phyloP scores from a whole-genome alignment of 148 eudicot genomes.

The Rhododendron henanense region DNA sequence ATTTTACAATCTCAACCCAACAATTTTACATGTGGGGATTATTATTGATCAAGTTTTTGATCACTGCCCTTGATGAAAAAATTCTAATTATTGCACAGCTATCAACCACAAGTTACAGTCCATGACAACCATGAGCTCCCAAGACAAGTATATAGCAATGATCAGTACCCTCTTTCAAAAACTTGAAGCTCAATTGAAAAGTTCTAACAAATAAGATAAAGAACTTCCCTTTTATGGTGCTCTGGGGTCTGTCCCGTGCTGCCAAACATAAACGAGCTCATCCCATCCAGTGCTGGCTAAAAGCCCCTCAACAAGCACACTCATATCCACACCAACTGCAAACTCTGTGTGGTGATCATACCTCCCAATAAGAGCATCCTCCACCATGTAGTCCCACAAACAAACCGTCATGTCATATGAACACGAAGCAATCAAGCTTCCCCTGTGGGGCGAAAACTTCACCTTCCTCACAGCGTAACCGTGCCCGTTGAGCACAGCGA shows the following conservation, averaged over 20 bases:
- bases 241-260: slow-evolving; percentile 86
- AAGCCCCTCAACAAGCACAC: slow-evolving; percentile 93
- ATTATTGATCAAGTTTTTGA: slow-evolving; percentile 4
- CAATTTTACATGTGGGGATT: not conserved
- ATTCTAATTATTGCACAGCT: slow-evolving; percentile 1
- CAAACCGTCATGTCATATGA: slow-evolving; percentile 91
- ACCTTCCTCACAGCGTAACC: slow-evolving; percentile 87
- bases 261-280: slow-evolving; percentile 92
- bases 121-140: not conserved
- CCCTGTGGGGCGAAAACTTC: slow-evolving; percentile 81
- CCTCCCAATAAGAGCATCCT: slow-evolving; percentile 76
- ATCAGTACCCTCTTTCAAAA: not conserved
- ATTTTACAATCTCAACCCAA: not conserved
- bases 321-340: slow-evolving; percentile 96
- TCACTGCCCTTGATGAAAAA: not conserved
- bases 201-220: not conserved
- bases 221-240: slow-evolving; percentile 42
- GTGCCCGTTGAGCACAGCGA: slow-evolving; percentile 71
- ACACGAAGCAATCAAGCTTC: slow-evolving; percentile 66
- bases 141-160: not conserved
- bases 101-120: not conserved
- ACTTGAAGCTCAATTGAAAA: not conserved
- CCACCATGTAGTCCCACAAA: slow-evolving; percentile 93
- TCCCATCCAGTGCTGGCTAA: slow-evolving; percentile 99
- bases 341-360: slow-evolving; percentile 97